A percentile compares a stretch with the other conserved stretches of the same genome.
phyloP scores from a whole-genome alignment of 1,139 yeast species.

The Hansenula sp. region DNA sequence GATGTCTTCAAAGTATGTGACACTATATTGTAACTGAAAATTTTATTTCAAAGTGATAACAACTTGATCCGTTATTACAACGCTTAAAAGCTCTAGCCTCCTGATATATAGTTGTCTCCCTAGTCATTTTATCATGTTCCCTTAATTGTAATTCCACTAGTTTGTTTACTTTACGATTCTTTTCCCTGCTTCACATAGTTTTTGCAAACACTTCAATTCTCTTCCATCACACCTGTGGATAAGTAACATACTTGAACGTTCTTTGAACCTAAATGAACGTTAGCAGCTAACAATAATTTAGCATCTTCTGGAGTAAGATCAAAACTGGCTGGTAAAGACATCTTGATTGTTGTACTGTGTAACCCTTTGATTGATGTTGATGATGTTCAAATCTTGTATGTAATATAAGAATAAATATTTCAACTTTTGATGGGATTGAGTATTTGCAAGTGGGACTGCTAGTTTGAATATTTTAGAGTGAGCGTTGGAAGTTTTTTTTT shows the following conservation, averaged over 20 bases:
- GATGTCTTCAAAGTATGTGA: not conserved
- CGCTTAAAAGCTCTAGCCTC: no score
- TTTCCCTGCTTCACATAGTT: not conserved
- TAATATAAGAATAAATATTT: slow-evolving; percentile 2
- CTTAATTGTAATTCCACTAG: no score
- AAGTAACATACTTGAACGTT: slow-evolving; percentile 86
- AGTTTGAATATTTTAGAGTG: not conserved
- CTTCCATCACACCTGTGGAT: not conserved
- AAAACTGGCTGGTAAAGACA: slow-evolving; percentile 90
- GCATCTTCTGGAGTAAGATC: slow-evolving; percentile 97
- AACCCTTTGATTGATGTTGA: slow-evolving; percentile 3
- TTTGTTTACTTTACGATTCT: not conserved
- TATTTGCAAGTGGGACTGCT: slow-evolving; percentile 1
- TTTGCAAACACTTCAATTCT: not conserved
- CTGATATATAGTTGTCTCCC: not conserved
- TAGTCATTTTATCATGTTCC: not conserved
- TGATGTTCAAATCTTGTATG: not conserved
- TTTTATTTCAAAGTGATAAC: no score
- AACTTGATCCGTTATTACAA: no score
- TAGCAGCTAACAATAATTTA: slow-evolving; percentile 99
- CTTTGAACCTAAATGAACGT: slow-evolving; percentile 99
- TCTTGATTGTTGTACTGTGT: slow-evolving; percentile 27
- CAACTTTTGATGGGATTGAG: slow-evolving; percentile 3
- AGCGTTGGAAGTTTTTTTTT: not conserved
- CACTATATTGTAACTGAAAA: no score